Conservation (phyloP, 495 filamentous ascomycete species). For the Lophiostoma macrostomum region DNA sequence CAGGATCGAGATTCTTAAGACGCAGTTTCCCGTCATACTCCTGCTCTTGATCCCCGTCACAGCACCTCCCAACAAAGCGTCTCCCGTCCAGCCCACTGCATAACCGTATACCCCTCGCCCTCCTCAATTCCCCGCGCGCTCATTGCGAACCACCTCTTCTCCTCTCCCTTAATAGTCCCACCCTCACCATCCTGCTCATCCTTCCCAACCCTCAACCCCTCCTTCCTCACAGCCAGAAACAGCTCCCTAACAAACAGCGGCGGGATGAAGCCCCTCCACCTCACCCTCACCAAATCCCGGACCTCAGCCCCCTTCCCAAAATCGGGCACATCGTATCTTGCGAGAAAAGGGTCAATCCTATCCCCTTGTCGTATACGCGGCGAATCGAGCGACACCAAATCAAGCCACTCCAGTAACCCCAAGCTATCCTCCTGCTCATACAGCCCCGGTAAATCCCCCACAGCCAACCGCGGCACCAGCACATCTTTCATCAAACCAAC, state of each 20-base stretch:
- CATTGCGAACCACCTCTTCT: constrained; percentile 37
- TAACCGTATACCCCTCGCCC: constrained; percentile 19
- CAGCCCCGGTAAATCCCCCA: constrained; percentile 3
- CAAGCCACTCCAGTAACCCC: constrained; percentile 75
- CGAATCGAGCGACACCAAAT: constrained; percentile 66
- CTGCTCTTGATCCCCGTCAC: too few relatives aligned
- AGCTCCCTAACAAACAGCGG: constrained; percentile 33
- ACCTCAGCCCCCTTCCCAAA: constrained; percentile 3
- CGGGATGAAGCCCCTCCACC: constrained; percentile 41
- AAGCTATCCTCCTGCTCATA: constrained; percentile 28
- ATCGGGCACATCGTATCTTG: constrained; percentile 69
- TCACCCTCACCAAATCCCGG: constrained; percentile 31
- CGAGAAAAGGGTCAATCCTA: constrained; percentile 73
- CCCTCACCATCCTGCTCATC: constrained; percentile 24
- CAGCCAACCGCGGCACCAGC: constrained; percentile 1
- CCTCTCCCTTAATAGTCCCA: constrained; percentile 7
- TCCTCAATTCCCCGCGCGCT: constrained; percentile 35
- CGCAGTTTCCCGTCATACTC: too few relatives aligned
- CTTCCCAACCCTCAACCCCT: constrained; percentile 5
- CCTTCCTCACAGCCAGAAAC: constrained; percentile 31
- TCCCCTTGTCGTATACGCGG: constrained; percentile 67
- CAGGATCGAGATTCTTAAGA: too few relatives aligned
- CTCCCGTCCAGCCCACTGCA: constrained; percentile 27
- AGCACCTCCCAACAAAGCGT: constrained; percentile 30
- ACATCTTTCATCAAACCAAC: background rate